Evolutionary conservation across 257 asterid species (phyloP), one percentile per base, ranked within the genome.

Genomic region (Fraxinus americana): DNA sequence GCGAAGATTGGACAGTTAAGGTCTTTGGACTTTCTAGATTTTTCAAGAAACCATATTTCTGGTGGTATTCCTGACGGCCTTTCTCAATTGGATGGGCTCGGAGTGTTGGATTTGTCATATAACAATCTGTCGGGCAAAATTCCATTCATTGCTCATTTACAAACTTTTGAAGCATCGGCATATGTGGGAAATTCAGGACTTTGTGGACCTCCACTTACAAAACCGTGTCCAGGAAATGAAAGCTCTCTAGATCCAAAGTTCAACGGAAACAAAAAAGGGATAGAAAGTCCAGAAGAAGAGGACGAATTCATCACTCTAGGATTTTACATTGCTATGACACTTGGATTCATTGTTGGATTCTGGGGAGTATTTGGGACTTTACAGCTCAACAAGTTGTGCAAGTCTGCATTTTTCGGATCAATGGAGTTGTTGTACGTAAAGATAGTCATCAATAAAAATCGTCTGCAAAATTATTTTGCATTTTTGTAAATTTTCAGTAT

Each of bases 81-180:
- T 8, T 1, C 69, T 1, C 32, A 54, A 0, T n/a, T 82, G 21
- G 13, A 35, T 54, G 1, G 3, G 10, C 82, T 82, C 4, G 76
- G 79, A 2, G 30, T 67, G 36, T 35, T 82, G 50, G 43, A 82
- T 30, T 41, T 82, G 69, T 82, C 82, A 10, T 43, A 73, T 48
- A 81, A 80, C 80, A 80, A 83, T 77, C 69, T 83, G 48, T 83
- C 78, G 16, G 87, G 84, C 2, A 75, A 69, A 70, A 74, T 80
- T 19, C 80, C 87, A 45, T n/a, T 21, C 13, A 74, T 61, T 19
- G 36, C 7, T 50, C 75, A 75, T 0, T 32, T 25, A 13, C 65
- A 35, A 11, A 77, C 71, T 10, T 73, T 80, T 52, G 32, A 71
- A 10, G 17, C 70, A 59, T 41, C 73, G 14, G 4, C 83, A 0